Percentiles rank a stretch among this genome's conserved stretches.
These are phyloP conservation scores for Zasmidium citrigriseum DNA, from an alignment of 2,329 filamentous ascomycete genomes.

Conservation along the genomic window DNA sequence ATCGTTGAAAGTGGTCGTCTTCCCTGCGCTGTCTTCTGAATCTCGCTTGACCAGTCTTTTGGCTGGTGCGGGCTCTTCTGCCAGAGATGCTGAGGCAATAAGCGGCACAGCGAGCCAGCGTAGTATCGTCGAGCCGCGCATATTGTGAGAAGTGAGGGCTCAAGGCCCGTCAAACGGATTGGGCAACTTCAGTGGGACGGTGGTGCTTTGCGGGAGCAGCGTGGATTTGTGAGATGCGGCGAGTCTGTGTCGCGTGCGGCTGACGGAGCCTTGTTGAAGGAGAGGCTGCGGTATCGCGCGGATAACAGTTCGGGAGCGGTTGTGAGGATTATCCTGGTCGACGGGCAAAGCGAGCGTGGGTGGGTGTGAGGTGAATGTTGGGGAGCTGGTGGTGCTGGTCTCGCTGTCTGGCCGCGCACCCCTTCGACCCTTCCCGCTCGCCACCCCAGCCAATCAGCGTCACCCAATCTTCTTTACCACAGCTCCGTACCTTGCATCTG, in stretches of 20 bases:
- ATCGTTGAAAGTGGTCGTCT: conserved; percentile 63
- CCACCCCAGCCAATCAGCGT: neutral
- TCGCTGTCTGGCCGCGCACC: neutral
- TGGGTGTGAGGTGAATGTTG: neutral
- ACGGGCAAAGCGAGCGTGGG: neutral
- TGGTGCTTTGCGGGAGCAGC: no score
- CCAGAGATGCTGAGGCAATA: conserved; percentile 22
- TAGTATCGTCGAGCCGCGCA: conserved; percentile 32
- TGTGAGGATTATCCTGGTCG: neutral
- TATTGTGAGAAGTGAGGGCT: conserved; percentile 25
- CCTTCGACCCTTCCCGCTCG: neutral
- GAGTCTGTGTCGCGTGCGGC: neutral
- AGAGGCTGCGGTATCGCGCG: neutral
- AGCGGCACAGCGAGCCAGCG: conserved; percentile 33
- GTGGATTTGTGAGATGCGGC: neutral
- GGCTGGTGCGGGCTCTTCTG: conserved; percentile 14
- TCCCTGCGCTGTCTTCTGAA: conserved; percentile 21
- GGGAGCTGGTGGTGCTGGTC: neutral
- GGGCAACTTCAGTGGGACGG: conserved; percentile 6
- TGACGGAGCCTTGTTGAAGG: neutral
- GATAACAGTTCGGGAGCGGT: no score
- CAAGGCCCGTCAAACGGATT: conserved; percentile 14
- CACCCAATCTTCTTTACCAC: conserved; percentile 6
- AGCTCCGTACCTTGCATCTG: conserved; percentile 1
- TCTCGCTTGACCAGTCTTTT: conserved; percentile 16